Evolutionary conservation across 2,329 filamentous ascomycete species (phyloP), one percentile per base, ranked within the genome.

Genomic region (Metarhizium album): DNA sequence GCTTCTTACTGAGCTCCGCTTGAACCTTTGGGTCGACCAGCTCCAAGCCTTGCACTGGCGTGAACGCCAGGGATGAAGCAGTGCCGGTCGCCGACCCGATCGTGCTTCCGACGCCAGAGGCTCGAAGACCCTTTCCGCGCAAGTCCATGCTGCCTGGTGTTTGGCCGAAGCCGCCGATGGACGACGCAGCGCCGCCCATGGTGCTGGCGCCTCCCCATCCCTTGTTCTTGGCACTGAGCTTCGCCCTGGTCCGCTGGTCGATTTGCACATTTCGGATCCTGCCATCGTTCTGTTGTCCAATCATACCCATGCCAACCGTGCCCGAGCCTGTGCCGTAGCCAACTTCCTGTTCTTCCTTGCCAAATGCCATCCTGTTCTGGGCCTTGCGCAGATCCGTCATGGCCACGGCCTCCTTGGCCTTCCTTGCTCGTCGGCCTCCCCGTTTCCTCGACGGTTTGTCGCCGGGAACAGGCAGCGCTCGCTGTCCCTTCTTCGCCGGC

Each of bases 301-400:
- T 90, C 93, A 97, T 97, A 51, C 93, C 93, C 66, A 98, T 73
- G 27, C 93, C 93, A 53, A 84, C 83, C 0, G 90, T 95, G 50
- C 81, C 81, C 58, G 95, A 90, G 47, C 90, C 88, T 1, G 82
- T 82, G 35, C 90, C 91, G 65, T 94, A 97, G 31, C 90, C 91
- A 1, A 93, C 84, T 68, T 98, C 93, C 60, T 82, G 84, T 69
- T 98, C 93, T 67, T 97, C 91, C 65, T 95, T 93, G 52, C 90
- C 90, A 62, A 98, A 98, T 0, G 84, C 89, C 80, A 98, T 85
- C 49, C 93, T 82, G 70, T 98, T 98, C 69, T 97, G 93, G 4
- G 90, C 90, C 67, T 97, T 96, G 57, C 90, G 84, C 29, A 98
- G 74, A 50, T 98, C 93, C 0, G 93, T 98, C 89, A 96, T 95